Evolutionary conservation across 768 basidiomycete species (phyloP).

Genomic region (Lenzites betulinus): DNA sequence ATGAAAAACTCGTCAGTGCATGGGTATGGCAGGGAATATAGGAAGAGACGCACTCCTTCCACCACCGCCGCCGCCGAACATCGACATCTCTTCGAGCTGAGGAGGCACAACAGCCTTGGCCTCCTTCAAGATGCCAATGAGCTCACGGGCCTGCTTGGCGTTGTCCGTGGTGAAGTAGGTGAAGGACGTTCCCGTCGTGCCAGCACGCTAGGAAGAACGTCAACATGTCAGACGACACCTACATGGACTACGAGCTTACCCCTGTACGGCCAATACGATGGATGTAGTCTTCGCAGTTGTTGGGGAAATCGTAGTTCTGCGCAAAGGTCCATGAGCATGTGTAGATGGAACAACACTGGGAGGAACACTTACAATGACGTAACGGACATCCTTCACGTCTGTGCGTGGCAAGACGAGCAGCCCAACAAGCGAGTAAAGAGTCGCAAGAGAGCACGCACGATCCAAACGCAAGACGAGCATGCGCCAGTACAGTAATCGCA

Average conservation of each 20-base stretch:
- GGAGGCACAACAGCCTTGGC: conserved; percentile 85
- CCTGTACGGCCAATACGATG: conserved; percentile 99
- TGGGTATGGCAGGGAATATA: not conserved
- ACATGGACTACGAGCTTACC: conserved; percentile 42
- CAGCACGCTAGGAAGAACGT: conserved; percentile 65
- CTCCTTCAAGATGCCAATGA: conserved; percentile 82
- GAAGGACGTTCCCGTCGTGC: conserved; percentile 88
- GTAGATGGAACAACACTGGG: not conserved
- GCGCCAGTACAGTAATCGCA: conserved; percentile 24
- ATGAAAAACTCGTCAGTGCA: conserved; percentile 10
- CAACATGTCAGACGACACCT: not conserved
- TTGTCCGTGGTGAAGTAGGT: conserved; percentile 98
- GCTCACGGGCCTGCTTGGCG: conserved; percentile 90
- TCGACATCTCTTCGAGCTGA: conserved; percentile 91
- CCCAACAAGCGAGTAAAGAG: conserved; percentile 34
- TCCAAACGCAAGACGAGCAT: conserved; percentile 24
- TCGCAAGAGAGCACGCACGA: conserved; percentile 27
- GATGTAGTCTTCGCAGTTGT: conserved; percentile 97
- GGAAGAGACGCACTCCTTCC: conserved; percentile 56
- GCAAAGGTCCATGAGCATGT: not conserved
- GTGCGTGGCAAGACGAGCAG: conserved; percentile 38
- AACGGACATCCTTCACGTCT: conserved; percentile 99
- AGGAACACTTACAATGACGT: conserved; percentile 78
- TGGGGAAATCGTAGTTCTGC: conserved; percentile 97
- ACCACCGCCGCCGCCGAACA: conserved; percentile 81